Evolutionary conservation across 2,329 filamentous ascomycete genomes (phyloP).

Genomic region (Hypocreales sp.): DNA sequence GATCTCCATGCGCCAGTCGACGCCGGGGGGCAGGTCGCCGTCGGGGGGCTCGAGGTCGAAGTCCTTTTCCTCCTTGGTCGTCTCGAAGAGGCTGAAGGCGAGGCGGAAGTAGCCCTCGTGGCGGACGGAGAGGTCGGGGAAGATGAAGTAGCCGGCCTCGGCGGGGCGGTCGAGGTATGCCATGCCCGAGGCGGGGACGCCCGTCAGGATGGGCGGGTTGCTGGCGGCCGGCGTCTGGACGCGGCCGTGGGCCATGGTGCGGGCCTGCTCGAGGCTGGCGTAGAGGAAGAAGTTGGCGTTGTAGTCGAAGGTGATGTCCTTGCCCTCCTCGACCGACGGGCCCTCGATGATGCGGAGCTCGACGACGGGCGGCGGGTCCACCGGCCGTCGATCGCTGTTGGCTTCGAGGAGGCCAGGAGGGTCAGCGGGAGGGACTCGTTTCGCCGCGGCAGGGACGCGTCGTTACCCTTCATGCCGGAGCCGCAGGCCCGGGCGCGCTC

Average conservation of each 20-base stretch:
- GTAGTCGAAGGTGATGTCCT: conserved; percentile 76
- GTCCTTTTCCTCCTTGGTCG: conserved; percentile 75
- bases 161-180: conserved; percentile 82
- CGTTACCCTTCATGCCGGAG: conserved; percentile 77
- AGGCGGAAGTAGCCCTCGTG: conserved; percentile 91
- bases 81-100: conserved; percentile 85
- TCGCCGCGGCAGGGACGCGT: background rate
- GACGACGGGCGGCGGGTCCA: conserved; percentile 88
- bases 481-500: conserved; percentile 90
- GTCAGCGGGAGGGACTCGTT: too few species aligned
- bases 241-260: conserved; percentile 68
- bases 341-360: conserved; percentile 78
- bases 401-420: conserved; percentile 12
- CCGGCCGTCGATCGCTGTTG: conserved; percentile 63
- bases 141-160: conserved; percentile 84
- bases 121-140: conserved; percentile 87
- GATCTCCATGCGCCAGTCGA: conserved; percentile 79
- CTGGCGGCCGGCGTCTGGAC: conserved; percentile 51
- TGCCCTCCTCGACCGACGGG: conserved; percentile 38
- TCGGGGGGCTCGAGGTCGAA: conserved; percentile 40
- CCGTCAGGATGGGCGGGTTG: conserved; percentile 73
- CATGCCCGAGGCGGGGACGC: conserved; percentile 89
- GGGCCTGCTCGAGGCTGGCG: conserved; percentile 75
- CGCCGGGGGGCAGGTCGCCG: conserved; percentile 32
- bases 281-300: conserved; percentile 97